phyloP scores from a whole-genome alignment of 176 grass and related monocot species.

The Aegilops bicornis region DNA sequence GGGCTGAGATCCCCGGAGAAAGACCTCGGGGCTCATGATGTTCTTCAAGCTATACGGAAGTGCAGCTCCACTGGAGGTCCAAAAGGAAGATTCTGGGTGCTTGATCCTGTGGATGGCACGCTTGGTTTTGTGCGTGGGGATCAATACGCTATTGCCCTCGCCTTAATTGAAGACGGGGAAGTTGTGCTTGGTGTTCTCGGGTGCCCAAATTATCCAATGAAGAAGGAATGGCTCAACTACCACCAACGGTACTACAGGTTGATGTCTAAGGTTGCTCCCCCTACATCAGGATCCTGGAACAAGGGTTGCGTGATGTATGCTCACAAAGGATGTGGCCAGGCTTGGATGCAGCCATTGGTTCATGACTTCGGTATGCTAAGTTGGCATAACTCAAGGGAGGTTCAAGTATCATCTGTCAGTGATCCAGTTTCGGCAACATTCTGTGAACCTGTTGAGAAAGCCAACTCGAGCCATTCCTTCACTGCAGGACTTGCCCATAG shows the following conservation, averaged over 20 bases:
- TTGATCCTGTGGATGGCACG: slow-evolving; percentile 94
- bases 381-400: slow-evolving; percentile 54
- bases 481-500: slow-evolving; percentile 76
- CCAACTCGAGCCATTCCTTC: slow-evolving; percentile 91
- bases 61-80: slow-evolving; percentile 75
- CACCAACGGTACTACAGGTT: slow-evolving; percentile 84
- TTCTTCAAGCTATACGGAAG: slow-evolving; percentile 81
- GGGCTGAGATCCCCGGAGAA: slow-evolving; percentile 59
- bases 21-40: slow-evolving; percentile 47
- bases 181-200: slow-evolving; percentile 90
- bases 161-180: slow-evolving; percentile 91
- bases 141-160: slow-evolving; percentile 91
- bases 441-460: slow-evolving; percentile 93
- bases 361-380: slow-evolving; percentile 59
- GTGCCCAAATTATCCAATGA: slow-evolving; percentile 95
- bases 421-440: slow-evolving; percentile 84
- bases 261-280: slow-evolving; percentile 74
- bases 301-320: slow-evolving; percentile 97
- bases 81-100: slow-evolving; percentile 92
- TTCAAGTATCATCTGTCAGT: slow-evolving; percentile 76
- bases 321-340: slow-evolving; percentile 78
- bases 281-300: slow-evolving; percentile 67
- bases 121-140: slow-evolving; percentile 92
- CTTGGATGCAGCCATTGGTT: slow-evolving; percentile 93
- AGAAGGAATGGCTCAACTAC: slow-evolving; percentile 93